Evolutionary conservation across 345 rosid species (phyloP), one percentile per base, ranked within the genome.

Genomic region (Erysimum cheiranthoides): DNA sequence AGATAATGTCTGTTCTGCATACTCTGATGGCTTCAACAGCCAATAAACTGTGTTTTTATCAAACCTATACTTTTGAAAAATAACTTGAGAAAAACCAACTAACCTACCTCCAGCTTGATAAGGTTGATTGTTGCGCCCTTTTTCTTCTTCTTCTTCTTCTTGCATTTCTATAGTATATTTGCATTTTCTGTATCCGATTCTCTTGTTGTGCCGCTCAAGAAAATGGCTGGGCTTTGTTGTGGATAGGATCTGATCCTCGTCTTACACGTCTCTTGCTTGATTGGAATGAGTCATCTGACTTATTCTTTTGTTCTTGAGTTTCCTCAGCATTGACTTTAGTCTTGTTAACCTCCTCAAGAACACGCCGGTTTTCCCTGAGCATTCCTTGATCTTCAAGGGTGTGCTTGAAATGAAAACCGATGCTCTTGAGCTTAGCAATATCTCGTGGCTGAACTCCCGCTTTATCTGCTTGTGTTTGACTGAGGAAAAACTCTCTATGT

Each of bases 241-340:
- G 97, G 73, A 91, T 89, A 74, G 97, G 97, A 85, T 92, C 90
- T 39, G 97, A 78, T 61, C 96, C 97, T 85, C 87, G 75, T 79
- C 86, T 78, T 9, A 92, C 92, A 50, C 75, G 82, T 85, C 96
- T 86, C 82, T 89, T 88, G 85, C 93, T 85, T 56, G 95, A 81
- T 74, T 74, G 82, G 79, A 87, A 80, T 3, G 90, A 80, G 74
- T 87, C 93, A 27, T 71, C 64, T 77, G 70, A 69, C 59, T 57
- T 79, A 40, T 76, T 84, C 72, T 57, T 66, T 64, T 69, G 31
- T 39, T 83, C 66, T 70, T 85, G 72, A 25, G 58, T 76, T 78
- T 82, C 69, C 76, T 59, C 65, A 71, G 82, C 53, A 64, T 83
- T 81, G 74, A 64, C 67, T 64, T 25, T 76, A 49, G 80, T 74